A percentile compares a stretch with the other conserved stretches of the same genome.
These are phyloP conservation scores for Penicillium sclerotiorum DNA, from an alignment of 2,329 filamentous ascomycete species.

Conservation along the genomic window DNA sequence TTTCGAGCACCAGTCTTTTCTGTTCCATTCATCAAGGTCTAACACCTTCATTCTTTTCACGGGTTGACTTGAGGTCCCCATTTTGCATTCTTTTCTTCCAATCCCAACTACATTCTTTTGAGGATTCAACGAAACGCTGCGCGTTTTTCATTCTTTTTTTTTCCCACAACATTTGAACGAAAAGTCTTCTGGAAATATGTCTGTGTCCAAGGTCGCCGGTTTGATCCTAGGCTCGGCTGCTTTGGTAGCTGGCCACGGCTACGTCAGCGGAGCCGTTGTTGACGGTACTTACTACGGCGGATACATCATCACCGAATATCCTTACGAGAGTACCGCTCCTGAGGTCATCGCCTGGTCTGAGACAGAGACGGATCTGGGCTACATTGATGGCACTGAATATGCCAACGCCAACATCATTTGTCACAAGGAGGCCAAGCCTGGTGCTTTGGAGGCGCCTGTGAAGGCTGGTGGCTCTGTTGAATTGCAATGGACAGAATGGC, in stretches of 20 bases:
- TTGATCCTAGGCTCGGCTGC: slow-evolving; percentile 38
- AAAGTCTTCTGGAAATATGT: slow-evolving; percentile 32
- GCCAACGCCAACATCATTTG: slow-evolving; percentile 60
- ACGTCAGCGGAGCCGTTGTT: slow-evolving; percentile 38
- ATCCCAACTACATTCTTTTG: slow-evolving; percentile 21
- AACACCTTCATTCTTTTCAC: slow-evolving; percentile 33
- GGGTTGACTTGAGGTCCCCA: slow-evolving; percentile 37
- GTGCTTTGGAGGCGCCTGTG: slow-evolving; percentile 56
- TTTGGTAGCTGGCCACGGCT: slow-evolving; percentile 44
- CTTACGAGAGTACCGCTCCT: slow-evolving; percentile 41
- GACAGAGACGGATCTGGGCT: slow-evolving; percentile 56
- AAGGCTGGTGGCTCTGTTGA: slow-evolving; percentile 62
- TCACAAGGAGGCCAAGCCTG: slow-evolving; percentile 60
- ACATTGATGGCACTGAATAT: slow-evolving; percentile 53
- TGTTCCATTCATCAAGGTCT: slow-evolving; percentile 36
- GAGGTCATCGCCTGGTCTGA: slow-evolving; percentile 59
- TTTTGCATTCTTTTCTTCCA: slow-evolving; percentile 30
- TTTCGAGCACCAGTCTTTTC: slow-evolving; percentile 24
- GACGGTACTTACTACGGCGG: slow-evolving; percentile 43
- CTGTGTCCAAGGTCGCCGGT: slow-evolving; percentile 37
- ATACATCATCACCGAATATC: slow-evolving; percentile 42
- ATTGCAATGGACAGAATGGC: slow-evolving; percentile 68
- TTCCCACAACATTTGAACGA: neutral
- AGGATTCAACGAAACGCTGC: slow-evolving; percentile 9
- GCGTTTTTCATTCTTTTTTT: neutral